These are phyloP conservation scores for Anacardium occidentale DNA, from an alignment of 345 rosid genomes.

Conservation along the genomic window DNA sequence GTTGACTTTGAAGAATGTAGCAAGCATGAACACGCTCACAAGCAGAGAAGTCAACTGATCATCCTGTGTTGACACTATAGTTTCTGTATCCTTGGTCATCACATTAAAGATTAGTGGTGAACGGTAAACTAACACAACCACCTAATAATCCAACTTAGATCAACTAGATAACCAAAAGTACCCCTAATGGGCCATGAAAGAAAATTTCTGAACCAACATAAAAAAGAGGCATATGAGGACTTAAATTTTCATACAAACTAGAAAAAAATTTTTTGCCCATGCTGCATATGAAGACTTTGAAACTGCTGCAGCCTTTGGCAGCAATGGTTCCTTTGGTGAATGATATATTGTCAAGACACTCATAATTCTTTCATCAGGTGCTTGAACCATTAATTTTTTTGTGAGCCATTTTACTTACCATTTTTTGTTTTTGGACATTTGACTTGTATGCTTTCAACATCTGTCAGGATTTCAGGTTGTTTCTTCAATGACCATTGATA, in stretches of 20 bases:
- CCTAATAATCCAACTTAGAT: background rate
- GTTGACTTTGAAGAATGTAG: background rate
- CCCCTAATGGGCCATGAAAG: background rate
- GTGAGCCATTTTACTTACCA: background rate
- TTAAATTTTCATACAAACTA: background rate
- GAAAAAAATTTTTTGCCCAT: background rate
- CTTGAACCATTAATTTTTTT: background rate
- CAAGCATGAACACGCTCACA: background rate
- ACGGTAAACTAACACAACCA: background rate
- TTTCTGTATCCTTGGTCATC: background rate
- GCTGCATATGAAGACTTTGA: background rate
- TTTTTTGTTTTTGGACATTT: background rate
- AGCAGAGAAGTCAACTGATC: background rate
- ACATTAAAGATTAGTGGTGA: background rate
- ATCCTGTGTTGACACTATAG: background rate
- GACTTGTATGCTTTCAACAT: background rate
- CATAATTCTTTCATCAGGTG: background rate
- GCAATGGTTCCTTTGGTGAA: background rate
- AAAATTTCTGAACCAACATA: background rate
- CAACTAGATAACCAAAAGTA: background rate
- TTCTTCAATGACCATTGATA: background rate
- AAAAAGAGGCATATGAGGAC: background rate
- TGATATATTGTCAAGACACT: background rate
- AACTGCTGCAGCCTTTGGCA: background rate
- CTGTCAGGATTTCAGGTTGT: background rate